These are phyloP conservation scores for Cyberlindnera xylosilytica DNA, from an alignment of 805 yeast species.

Conservation along the genomic window DNA sequence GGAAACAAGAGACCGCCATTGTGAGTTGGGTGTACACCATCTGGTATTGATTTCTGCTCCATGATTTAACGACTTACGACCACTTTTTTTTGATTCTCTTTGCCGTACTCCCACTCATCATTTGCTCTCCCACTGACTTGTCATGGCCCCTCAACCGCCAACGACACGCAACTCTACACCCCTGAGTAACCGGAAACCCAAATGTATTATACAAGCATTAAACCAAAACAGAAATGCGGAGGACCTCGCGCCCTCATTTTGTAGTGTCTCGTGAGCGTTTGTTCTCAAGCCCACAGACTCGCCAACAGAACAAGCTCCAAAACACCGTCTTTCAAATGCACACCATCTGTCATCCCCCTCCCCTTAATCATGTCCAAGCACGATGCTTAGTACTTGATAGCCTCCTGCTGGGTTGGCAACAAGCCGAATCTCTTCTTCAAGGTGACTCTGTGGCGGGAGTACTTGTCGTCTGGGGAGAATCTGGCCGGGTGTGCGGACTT, in stretches of 20 bases:
- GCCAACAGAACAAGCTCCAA: too few species aligned
- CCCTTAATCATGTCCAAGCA: neutral
- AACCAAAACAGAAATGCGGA: neutral
- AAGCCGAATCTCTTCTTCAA: conserved; percentile 90
- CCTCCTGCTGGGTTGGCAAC: conserved; percentile 73
- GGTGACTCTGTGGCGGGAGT: conserved; percentile 98
- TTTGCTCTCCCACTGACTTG: too few species aligned
- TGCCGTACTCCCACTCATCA: too few species aligned
- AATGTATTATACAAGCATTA: neutral
- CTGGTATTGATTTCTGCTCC: too few species aligned
- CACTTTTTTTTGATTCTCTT: too few species aligned
- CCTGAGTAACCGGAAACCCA: conserved; percentile 1
- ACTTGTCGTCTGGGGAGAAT: conserved; percentile 99
- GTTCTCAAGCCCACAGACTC: too few species aligned
- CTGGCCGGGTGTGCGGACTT: conserved; percentile 99
- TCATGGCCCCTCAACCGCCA: too few species aligned
- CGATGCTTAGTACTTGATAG: conserved; percentile 21
- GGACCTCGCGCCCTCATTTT: neutral
- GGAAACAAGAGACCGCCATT: conserved; percentile 57
- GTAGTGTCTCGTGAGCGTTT: neutral
- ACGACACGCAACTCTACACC: too few species aligned
- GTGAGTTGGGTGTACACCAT: conserved; percentile 19
- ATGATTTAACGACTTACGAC: too few species aligned
- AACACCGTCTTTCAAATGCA: neutral
- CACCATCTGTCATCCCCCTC: neutral